These are phyloP conservation scores for Chamaenerion angustifolium DNA, from an alignment of 345 rosid species.

Conservation along the genomic window DNA sequence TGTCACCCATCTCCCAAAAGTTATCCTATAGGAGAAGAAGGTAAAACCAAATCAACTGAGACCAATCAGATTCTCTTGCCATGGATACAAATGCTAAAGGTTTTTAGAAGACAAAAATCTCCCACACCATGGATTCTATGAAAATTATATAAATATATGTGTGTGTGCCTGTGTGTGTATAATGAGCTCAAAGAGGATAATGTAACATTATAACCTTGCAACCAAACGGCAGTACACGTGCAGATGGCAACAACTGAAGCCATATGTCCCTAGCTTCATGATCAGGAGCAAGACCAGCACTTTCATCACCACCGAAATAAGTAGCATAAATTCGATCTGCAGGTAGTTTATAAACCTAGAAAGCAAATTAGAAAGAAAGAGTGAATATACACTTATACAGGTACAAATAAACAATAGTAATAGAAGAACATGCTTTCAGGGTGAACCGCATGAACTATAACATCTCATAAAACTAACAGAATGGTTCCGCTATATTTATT, in stretches of 20 bases:
- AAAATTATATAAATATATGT: too few species aligned
- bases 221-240: conserved; percentile 75
- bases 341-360: conserved; percentile 67
- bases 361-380: not conserved
- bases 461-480: too few species aligned
- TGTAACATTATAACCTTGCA: conserved; percentile 47
- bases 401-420: not conserved
- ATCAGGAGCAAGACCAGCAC: conserved; percentile 79
- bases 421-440: not conserved
- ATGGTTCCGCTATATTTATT: too few species aligned
- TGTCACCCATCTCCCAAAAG: conserved; percentile 99
- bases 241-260: conserved; percentile 70
- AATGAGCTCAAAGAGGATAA: not conserved
- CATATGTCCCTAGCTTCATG: conserved; percentile 75
- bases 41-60: conserved; percentile 5
- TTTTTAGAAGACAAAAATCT: not conserved
- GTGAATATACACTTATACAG: not conserved
- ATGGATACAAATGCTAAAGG: not conserved
- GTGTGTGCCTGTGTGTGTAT: not conserved
- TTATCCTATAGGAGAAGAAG: conserved; percentile 42
- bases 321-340: conserved; percentile 78
- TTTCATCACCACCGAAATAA: conserved; percentile 94
- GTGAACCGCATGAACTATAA: too few species aligned
- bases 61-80: not conserved
- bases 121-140: too few species aligned